Evolutionary conservation across 345 rosid species (phyloP).

Genomic region (Sisymbrium altissimum): DNA sequence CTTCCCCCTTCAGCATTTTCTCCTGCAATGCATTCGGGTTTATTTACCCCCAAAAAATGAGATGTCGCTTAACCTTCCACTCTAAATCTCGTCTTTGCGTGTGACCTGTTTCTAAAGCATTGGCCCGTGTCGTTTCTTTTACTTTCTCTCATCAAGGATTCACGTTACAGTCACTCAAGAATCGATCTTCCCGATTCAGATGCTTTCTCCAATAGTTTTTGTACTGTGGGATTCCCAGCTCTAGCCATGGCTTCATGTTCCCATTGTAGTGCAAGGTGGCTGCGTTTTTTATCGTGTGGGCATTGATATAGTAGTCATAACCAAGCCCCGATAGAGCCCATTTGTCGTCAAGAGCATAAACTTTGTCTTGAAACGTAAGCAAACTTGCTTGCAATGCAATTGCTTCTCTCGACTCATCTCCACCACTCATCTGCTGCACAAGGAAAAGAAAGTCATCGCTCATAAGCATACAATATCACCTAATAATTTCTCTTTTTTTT

Average conservation of each 20-base stretch:
- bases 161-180: conserved; percentile 83
- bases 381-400: conserved; percentile 62
- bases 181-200: conserved; percentile 56
- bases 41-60: conserved; percentile 39
- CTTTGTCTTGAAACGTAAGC: conserved; percentile 69
- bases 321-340: conserved; percentile 89
- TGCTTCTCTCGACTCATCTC: conserved; percentile 48
- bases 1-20: conserved; percentile 34
- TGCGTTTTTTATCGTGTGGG: conserved; percentile 50
- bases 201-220: conserved; percentile 65
- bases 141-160: conserved; percentile 42
- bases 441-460: not conserved
- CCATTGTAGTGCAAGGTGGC: conserved; percentile 88
- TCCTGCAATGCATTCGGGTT: conserved; percentile 34
- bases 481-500: not conserved
- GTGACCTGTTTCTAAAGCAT: conserved; percentile 25
- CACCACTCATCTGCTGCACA: conserved; percentile 42
- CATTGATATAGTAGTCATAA: conserved; percentile 53
- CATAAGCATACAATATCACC: not conserved
- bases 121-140: not conserved
- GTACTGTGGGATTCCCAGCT: conserved; percentile 80
- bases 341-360: conserved; percentile 52
- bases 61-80: conserved; percentile 15
- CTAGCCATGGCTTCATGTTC: conserved; percentile 98
- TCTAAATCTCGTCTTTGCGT: conserved; percentile 22